These are phyloP conservation scores for Microcyclosporella mali DNA, from an alignment of 2,329 filamentous ascomycete genomes.

Conservation along the genomic window DNA sequence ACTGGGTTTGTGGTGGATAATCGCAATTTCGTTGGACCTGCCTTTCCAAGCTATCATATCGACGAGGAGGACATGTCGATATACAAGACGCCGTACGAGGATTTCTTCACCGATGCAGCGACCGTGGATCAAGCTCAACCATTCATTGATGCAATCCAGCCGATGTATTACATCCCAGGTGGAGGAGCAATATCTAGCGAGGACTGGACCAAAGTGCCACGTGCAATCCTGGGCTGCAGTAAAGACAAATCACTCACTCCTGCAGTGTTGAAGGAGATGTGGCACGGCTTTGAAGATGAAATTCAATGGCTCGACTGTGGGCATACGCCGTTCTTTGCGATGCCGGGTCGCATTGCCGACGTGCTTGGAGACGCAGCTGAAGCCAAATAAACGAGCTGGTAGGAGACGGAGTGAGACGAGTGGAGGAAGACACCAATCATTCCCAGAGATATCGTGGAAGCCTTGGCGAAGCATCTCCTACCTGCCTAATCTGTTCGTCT, in stretches of 20 bases:
- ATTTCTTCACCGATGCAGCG: slow-evolving; percentile 7
- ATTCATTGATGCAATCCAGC: slow-evolving; percentile 7
- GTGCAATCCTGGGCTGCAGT: slow-evolving; percentile 4
- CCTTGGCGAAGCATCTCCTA: no score
- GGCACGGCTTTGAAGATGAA: slow-evolving; percentile 6
- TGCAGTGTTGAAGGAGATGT: slow-evolving; percentile 4
- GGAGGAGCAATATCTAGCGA: slow-evolving; percentile 6
- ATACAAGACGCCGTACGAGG: slow-evolving; percentile 3
- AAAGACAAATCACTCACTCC: slow-evolving; percentile 4
- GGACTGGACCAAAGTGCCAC: slow-evolving; percentile 7
- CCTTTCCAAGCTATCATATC: slow-evolving; percentile 4
- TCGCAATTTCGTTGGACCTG: slow-evolving; percentile 3
- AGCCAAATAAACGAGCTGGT: no score
- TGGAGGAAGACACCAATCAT: no score
- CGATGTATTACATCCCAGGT: slow-evolving; percentile 8
- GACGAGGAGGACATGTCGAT: slow-evolving; percentile 1
- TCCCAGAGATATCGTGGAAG: no score
- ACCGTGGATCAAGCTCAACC: slow-evolving; percentile 4
- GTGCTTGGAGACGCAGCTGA: no score
- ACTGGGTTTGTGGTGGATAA: slow-evolving; percentile 4
- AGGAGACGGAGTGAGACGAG: no score
- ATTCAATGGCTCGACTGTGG: slow-evolving; percentile 9
- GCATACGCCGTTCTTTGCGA: slow-evolving; percentile 9
- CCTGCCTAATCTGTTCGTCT: no score
- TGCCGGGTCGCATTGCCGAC: neutral